Evolutionary conservation across 75 land plant genomes (phyloP).

Genomic region (Sequoia sempervirens): DNA sequence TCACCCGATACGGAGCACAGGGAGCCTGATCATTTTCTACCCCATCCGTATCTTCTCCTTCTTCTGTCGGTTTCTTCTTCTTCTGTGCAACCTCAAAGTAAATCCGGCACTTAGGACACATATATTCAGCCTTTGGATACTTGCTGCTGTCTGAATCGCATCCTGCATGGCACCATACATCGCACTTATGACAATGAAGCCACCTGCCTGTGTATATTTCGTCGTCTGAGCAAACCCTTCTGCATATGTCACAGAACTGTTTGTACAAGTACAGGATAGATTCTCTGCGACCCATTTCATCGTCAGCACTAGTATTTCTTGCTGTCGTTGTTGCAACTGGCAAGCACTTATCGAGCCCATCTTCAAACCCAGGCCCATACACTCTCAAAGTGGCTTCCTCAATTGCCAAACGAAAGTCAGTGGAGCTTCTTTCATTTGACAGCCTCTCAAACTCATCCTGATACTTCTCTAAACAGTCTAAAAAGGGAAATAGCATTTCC

Average conservation of each 20-base stretch:
- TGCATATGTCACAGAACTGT: not conserved
- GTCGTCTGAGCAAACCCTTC: not conserved
- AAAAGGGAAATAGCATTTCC: conserved; percentile 77
- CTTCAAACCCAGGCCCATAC: conserved; percentile 22
- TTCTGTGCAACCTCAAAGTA: not conserved
- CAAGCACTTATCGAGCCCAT: not conserved
- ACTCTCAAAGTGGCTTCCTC: conserved; percentile 78
- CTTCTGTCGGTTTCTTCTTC: no score
- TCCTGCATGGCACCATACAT: not conserved
- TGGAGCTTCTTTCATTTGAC: conserved; percentile 36
- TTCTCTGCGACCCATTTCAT: not conserved
- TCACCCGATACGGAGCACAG: not conserved
- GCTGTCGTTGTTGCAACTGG: not conserved
- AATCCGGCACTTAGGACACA: not conserved
- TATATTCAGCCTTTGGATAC: not conserved
- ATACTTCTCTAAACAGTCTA: conserved; percentile 69
- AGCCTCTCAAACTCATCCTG: no score
- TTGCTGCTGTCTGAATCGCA: not conserved
- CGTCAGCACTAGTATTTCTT: not conserved
- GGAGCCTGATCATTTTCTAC: no score
- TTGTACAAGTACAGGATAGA: not conserved
- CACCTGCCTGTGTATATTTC: not conserved
- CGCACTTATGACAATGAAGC: not conserved
- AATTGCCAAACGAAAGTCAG: conserved; percentile 66
- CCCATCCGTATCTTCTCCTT: no score